A percentile compares a stretch with the other conserved stretches of the same genome.
These are phyloP conservation scores for Pythium pyrilobum DNA, from an alignment of 352 stramenopile genomes.

Conservation along the genomic window DNA sequence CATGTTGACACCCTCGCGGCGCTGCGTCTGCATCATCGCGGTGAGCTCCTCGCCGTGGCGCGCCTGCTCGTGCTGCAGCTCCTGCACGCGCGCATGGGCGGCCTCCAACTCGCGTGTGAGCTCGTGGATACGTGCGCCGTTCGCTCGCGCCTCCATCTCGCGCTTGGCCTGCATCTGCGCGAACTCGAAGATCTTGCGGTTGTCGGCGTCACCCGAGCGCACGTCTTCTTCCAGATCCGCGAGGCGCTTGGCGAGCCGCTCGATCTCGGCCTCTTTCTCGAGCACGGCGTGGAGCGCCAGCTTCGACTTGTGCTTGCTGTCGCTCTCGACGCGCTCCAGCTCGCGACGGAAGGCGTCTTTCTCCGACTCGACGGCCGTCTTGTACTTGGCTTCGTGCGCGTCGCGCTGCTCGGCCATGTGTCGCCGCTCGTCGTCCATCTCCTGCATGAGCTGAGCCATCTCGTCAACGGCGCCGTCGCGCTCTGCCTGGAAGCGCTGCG, in stretches of 20 bases:
- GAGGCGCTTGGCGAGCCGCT: conserved; percentile 44
- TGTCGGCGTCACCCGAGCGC: conserved; percentile 71
- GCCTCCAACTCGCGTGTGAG: conserved; percentile 39
- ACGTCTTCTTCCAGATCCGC: conserved; percentile 80
- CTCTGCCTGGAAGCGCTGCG: conserved; percentile 38
- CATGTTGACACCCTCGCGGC: conserved; percentile 85
- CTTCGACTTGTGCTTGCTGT: conserved; percentile 85
- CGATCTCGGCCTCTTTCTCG: conserved; percentile 77
- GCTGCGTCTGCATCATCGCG: conserved; percentile 72
- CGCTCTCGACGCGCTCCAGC: conserved; percentile 58
- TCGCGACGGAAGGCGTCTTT: conserved; percentile 46
- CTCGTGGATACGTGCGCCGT: conserved; percentile 48
- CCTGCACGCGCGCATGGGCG: conserved; percentile 41
- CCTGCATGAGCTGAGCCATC: conserved; percentile 25
- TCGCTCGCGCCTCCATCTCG: conserved; percentile 57
- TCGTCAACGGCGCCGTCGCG: conserved; percentile 41
- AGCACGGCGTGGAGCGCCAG: conserved; percentile 73
- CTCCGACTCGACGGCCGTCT: conserved; percentile 28
- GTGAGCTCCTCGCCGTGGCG: conserved; percentile 64
- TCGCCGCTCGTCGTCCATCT: conserved; percentile 45
- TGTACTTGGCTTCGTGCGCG: conserved; percentile 21
- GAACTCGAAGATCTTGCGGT: conserved; percentile 87
- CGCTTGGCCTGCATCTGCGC: conserved; percentile 80
- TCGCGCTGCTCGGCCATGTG: conserved; percentile 29
- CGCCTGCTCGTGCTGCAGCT: conserved; percentile 51